Evolutionary conservation across 1,284 basidiomycete genomes (phyloP), one percentile per base, ranked within the genome.

Genomic region (Irpex sp.): DNA sequence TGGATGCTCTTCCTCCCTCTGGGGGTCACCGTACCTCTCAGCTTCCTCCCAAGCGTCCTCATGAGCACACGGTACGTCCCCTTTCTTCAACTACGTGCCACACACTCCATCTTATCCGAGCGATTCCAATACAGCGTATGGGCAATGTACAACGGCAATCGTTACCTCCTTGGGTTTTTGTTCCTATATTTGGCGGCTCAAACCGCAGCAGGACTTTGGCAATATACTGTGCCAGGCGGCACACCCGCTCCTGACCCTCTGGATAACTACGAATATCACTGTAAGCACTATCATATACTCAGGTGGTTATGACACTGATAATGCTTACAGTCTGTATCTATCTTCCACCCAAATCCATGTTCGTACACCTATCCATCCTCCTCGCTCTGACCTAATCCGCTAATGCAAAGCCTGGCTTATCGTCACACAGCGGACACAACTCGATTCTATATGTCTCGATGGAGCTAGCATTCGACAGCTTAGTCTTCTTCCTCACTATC

Each of bases 1-100:
- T 63, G 62, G 62, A 63, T 63, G 62, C 62, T 63, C 7, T 63
- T 63, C 27, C 62, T 63, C 7, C 62, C 62, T 10, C 62, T 63
- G 6, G 62, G 62, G 22, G 22, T 27, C 24, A 63, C 62, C 10
- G 24, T 63, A 10, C 24, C 32, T 11, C 62, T 63, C 4, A 63
- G 24, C 62, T 7, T 63, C 62, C 11, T 63, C 5, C 62, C 62
- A 32, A 42, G 62, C 11, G 9, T 63, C 10, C 62, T 63, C 32
- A 63, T 63, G 62, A 63, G 62, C 38, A 63, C 38, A 11, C n/a
- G 62, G 62, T 63, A 42, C 11, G 62, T 7, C 38, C n/a, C n/a
- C n/a, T n/a, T n/a, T n/a, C n/a, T n/a, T n/a, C n/a, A n/a, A n/a
- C n/a, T n/a, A n/a, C n/a, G n/a, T n/a, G n/a, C n/a, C n/a, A n/a